These are phyloP conservation scores for Aspergillus biplanus DNA, from an alignment of 495 filamentous ascomycete species.

Conservation along the genomic window DNA sequence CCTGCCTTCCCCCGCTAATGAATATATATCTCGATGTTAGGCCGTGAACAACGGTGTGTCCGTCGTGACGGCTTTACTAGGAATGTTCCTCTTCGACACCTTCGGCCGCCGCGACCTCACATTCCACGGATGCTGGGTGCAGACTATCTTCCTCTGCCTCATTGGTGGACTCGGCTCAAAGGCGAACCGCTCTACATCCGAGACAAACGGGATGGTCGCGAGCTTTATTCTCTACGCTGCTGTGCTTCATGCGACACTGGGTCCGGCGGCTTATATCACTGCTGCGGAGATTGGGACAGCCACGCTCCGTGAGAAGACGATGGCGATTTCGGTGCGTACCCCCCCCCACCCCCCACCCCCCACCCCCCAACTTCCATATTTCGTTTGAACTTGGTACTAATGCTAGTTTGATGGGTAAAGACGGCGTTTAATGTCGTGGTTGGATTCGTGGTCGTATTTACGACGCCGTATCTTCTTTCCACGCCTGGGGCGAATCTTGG, in stretches of 20 bases:
- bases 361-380: too few species aligned
- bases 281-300: neutral
- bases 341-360: too few species aligned
- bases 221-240: conserved; percentile 6
- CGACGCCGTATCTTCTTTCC: conserved; percentile 3
- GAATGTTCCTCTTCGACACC: conserved; percentile 2
- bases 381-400: too few species aligned
- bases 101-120: conserved; percentile 7
- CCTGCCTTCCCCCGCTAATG: neutral
- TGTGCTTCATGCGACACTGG: neutral
- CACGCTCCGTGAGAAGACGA: conserved; percentile 1
- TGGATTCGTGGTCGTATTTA: conserved; percentile 3
- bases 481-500: conserved; percentile 4
- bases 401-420: too few species aligned
- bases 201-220: conserved; percentile 8
- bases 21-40: neutral
- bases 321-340: conserved; percentile 6
- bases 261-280: conserved; percentile 2
- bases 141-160: conserved; percentile 2
- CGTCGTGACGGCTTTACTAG: neutral
- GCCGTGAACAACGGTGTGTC: conserved; percentile 4
- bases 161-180: conserved; percentile 3
- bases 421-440: conserved; percentile 7
- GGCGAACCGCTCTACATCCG: neutral
- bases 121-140: conserved; percentile 6